phyloP scores from a whole-genome alignment of 2,329 filamentous ascomycete genomes.

The Neocatenulostroma microsporum region DNA sequence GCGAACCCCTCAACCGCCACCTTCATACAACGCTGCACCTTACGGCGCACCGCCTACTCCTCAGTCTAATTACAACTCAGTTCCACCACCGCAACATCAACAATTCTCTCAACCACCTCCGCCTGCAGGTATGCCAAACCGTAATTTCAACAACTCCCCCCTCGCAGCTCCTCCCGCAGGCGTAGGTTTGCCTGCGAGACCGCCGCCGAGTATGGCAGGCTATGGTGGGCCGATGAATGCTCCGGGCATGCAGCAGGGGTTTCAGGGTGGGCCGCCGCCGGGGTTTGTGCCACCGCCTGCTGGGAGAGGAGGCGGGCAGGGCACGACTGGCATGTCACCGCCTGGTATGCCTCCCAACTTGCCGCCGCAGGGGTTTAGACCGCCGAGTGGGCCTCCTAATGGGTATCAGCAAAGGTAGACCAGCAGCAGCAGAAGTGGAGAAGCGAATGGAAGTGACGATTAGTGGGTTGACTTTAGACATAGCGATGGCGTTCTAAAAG shows the following conservation, averaged over 20 bases:
- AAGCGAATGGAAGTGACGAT: not conserved
- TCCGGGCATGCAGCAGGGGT: constrained; percentile 26
- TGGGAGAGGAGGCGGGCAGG: too few species aligned
- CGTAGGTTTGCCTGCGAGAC: constrained; percentile 57
- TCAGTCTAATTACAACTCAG: too few species aligned
- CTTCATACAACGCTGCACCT: constrained; percentile 10
- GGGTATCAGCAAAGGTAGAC: constrained; percentile 1
- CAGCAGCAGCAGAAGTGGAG: too few species aligned
- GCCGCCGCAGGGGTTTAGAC: constrained; percentile 43
- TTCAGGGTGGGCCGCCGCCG: constrained; percentile 31
- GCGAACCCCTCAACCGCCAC: constrained; percentile 12
- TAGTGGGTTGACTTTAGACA: too few species aligned
- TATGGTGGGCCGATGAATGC: constrained; percentile 58
- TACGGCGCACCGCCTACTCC: too few species aligned
- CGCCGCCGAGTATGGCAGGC: constrained; percentile 60
- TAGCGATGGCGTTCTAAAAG: not conserved
- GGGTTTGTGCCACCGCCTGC: constrained; percentile 34
- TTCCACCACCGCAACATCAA: too few species aligned
- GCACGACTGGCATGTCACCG: too few species aligned
- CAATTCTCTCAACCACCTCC: constrained; percentile 5
- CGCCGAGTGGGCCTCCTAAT: constrained; percentile 22
- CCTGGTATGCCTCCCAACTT: constrained; percentile 39
- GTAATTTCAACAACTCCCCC: constrained; percentile 33
- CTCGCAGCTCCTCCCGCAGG: constrained; percentile 54
- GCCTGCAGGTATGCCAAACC: constrained; percentile 13